Evolutionary conservation across 2,329 filamentous ascomycete species (phyloP).

Genomic region (Volutella citrinella): DNA sequence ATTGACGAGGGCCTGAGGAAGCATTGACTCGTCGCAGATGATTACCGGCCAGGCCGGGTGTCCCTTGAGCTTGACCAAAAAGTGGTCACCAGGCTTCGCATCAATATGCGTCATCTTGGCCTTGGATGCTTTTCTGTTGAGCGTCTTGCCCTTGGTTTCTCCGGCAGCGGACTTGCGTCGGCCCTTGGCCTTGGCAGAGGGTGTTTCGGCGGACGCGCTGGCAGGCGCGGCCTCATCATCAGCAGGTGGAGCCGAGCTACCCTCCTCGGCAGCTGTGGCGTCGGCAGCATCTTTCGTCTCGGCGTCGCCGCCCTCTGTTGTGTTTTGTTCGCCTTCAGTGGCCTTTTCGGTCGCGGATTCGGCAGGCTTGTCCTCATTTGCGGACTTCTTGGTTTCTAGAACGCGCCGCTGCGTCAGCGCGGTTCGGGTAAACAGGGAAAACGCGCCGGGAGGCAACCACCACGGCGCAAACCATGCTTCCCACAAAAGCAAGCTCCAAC

Average conservation of each 20-base stretch:
- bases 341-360: constrained; percentile 28
- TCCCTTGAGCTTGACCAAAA: constrained; percentile 89
- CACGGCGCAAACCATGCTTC: too few relatives aligned
- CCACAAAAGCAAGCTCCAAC: constrained; percentile 5
- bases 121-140: constrained; percentile 82
- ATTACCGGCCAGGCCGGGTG: constrained; percentile 94
- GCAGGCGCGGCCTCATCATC: constrained; percentile 25
- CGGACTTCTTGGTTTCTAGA: constrained; percentile 26
- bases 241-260: constrained; percentile 19
- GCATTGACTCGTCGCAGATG: constrained; percentile 91
- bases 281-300: constrained; percentile 50
- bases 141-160: constrained; percentile 71
- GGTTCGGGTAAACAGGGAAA: constrained; percentile 14
- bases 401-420: constrained; percentile 25
- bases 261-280: constrained; percentile 27
- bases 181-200: constrained; percentile 42
- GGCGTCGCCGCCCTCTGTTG: constrained; percentile 37
- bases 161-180: constrained; percentile 73
- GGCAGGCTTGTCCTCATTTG: constrained; percentile 28
- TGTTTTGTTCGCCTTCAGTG: constrained; percentile 23
- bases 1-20: constrained; percentile 73
- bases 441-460: constrained; percentile 16
- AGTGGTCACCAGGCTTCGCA: constrained; percentile 87
- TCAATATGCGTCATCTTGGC: constrained; percentile 69
- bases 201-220: constrained; percentile 25